These are phyloP conservation scores for Ramichloridium luteum DNA, from an alignment of 2,329 filamentous ascomycete species.

Conservation along the genomic window DNA sequence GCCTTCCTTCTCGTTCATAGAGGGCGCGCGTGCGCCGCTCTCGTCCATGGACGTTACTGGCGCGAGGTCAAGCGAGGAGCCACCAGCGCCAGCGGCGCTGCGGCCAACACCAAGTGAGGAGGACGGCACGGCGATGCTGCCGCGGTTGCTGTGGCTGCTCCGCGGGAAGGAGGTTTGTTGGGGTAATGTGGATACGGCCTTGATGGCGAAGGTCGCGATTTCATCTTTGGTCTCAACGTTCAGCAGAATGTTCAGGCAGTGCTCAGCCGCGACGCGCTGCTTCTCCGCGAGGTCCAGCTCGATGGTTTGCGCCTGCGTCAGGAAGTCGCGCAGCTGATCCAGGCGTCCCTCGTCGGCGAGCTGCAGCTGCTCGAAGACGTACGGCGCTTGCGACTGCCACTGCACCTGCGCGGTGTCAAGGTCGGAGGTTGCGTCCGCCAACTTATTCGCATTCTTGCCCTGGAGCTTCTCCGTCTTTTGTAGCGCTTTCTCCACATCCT, in stretches of 20 bases:
- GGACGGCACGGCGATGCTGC: slow-evolving; percentile 6
- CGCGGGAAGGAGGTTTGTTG: slow-evolving; percentile 7
- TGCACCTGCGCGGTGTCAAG: slow-evolving; percentile 69
- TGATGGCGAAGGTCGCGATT: slow-evolving; percentile 58
- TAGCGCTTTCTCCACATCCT: slow-evolving; percentile 71
- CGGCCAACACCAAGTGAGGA: not conserved
- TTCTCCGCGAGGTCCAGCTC: slow-evolving; percentile 79
- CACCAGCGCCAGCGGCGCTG: slow-evolving; percentile 1
- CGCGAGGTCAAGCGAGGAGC: slow-evolving; percentile 7
- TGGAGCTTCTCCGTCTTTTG: slow-evolving; percentile 75
- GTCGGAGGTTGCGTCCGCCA: slow-evolving; percentile 59
- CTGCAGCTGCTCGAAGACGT: slow-evolving; percentile 86
- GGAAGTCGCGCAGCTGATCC: slow-evolving; percentile 77
- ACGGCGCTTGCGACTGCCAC: slow-evolving; percentile 91
- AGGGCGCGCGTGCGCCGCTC: slow-evolving; percentile 8
- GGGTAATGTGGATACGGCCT: slow-evolving; percentile 22
- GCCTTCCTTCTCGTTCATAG: slow-evolving; percentile 1
- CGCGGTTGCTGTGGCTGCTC: slow-evolving; percentile 20
- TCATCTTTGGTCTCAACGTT: slow-evolving; percentile 81
- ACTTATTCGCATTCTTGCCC: slow-evolving; percentile 66
- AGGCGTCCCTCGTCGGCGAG: slow-evolving; percentile 77
- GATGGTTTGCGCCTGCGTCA: slow-evolving; percentile 88
- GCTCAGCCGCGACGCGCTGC: slow-evolving; percentile 60
- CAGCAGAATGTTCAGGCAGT: slow-evolving; percentile 67
- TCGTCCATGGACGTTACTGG: slow-evolving; percentile 15